Evolutionary conservation across 768 basidiomycete species (phyloP), one percentile per base, ranked within the genome.

Genomic region (Pisolithus microcarpus): DNA sequence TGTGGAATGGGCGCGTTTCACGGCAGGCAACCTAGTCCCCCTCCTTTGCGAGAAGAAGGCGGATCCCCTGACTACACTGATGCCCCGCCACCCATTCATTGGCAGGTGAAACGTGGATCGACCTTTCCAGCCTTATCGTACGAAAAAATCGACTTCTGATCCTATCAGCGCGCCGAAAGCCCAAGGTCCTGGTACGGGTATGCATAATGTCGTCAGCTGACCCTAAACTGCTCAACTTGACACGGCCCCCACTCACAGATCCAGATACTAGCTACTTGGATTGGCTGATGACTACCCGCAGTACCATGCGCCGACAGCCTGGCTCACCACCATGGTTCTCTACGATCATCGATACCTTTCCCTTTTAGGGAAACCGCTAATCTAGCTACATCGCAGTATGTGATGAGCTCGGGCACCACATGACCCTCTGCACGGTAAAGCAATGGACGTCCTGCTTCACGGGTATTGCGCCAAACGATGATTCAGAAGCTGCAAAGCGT

Each of bases 301-400:
- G 43, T 7, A 44, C 28, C 43, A 26, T 44, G 43, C 26, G 21
- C 42, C 43, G 43, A 44, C 43, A 44, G 43, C 10, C 43, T 44
- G 43, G 43, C 43, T 3, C 43, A 26, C 43, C 34, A 34, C 28
- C 43, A 26, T 44, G 43, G 43, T 44, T 44, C 43, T 24, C 24
- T 26, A 44, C 43, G 43, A 44, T 44, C 43, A 44, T 44, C 43
- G 43, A 44, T 44, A 24, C 40, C 28, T 44, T 44, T 44, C 43
- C 43, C 43, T 44, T 44, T 44, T 44, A 44, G 43, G 43, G 5
- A 44, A 18, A 44, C 43, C 43, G 43, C 34, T 34, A 34, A 34
- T 34, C 34, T 34, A 11, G 11, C 13, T 34, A 34, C 34, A 34
- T 34, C 34, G 34, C 34, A 4, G 34, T 34, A 34, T 15, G 39